Conservation (phyloP, 1,139 yeast species). For the Chernovozyma aurita region DNA sequence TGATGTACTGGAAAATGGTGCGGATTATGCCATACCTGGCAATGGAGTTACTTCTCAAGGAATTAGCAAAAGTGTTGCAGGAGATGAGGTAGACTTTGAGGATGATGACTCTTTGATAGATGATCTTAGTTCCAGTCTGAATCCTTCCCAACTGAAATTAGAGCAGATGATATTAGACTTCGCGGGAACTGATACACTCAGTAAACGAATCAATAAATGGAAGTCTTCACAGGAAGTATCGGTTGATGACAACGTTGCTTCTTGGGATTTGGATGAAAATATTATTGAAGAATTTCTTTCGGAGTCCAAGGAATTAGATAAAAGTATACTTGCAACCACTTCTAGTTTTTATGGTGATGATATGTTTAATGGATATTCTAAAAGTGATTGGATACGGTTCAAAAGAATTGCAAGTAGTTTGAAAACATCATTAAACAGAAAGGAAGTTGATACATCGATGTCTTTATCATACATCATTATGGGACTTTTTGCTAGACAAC, state of each 20-base stretch:
- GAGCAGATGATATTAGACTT: slow-evolving; percentile 11
- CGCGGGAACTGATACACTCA: slow-evolving; percentile 2
- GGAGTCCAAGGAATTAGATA: slow-evolving; percentile 11
- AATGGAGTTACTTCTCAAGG: too few relatives aligned
- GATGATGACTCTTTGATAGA: slow-evolving; percentile 16
- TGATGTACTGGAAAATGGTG: slow-evolving; percentile 11
- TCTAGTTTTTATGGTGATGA: slow-evolving; percentile 5
- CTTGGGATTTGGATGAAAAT: slow-evolving; percentile 44
- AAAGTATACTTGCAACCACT: neutral
- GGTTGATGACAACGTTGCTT: slow-evolving; percentile 40
- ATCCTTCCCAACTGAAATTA: slow-evolving; percentile 11
- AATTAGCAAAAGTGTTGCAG: slow-evolving; percentile 6
- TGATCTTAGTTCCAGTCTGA: slow-evolving; percentile 8
- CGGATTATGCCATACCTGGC: too few relatives aligned
- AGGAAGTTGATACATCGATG: slow-evolving; percentile 2
- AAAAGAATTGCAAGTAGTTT: slow-evolving; percentile 4
- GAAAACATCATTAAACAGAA: slow-evolving; percentile 6
- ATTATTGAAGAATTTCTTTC: slow-evolving; percentile 8
- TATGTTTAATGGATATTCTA: slow-evolving; percentile 5
- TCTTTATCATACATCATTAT: slow-evolving; percentile 3
- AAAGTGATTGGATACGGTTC: slow-evolving; percentile 3
- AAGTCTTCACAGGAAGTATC: slow-evolving; percentile 13
- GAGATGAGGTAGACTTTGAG: slow-evolving; percentile 16
- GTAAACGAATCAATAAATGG: slow-evolving; percentile 15
- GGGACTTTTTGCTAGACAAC: slow-evolving; percentile 6